A percentile compares a stretch with the other conserved stretches of the same genome.
Evolutionary conservation across 2,329 filamentous ascomycete species (phyloP).

Genomic region (Triangularia setosa): DNA sequence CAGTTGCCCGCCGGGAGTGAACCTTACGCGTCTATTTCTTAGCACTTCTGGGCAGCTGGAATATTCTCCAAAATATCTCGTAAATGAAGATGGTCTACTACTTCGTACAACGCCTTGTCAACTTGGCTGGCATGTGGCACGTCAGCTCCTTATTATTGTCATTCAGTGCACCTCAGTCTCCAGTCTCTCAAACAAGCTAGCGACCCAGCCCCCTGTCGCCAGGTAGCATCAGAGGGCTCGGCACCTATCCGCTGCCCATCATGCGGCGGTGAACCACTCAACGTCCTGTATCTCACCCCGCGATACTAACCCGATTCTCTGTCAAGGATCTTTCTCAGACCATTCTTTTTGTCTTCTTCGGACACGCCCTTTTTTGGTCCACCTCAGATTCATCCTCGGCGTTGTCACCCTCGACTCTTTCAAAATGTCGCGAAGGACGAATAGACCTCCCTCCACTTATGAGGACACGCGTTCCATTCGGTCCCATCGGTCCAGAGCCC

Average conservation of each 20-base stretch:
- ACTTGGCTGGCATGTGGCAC: background rate
- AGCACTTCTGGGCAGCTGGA: background rate
- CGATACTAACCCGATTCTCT: background rate
- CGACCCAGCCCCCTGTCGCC: background rate
- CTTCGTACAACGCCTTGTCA: background rate
- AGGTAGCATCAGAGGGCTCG: background rate
- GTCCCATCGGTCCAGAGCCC: background rate
- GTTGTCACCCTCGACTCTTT: background rate
- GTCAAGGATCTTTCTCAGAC: background rate
- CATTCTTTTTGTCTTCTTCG: background rate
- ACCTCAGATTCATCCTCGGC: background rate
- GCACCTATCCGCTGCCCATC: background rate
- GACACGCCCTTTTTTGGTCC: background rate
- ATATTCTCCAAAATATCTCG: background rate
- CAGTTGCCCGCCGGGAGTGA: background rate
- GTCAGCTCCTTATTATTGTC: background rate
- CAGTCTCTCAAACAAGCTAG: background rate
- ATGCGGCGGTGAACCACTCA: background rate
- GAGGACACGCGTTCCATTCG: background rate
- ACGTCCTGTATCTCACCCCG: background rate
- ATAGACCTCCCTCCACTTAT: background rate
- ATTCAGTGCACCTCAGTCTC: too few relatives aligned
- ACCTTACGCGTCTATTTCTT: background rate
- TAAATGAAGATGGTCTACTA: background rate
- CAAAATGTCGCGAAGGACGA: background rate